These are phyloP conservation scores for Malassezia slooffiae DNA, from an alignment of 1,284 basidiomycete species.

Conservation along the genomic window DNA sequence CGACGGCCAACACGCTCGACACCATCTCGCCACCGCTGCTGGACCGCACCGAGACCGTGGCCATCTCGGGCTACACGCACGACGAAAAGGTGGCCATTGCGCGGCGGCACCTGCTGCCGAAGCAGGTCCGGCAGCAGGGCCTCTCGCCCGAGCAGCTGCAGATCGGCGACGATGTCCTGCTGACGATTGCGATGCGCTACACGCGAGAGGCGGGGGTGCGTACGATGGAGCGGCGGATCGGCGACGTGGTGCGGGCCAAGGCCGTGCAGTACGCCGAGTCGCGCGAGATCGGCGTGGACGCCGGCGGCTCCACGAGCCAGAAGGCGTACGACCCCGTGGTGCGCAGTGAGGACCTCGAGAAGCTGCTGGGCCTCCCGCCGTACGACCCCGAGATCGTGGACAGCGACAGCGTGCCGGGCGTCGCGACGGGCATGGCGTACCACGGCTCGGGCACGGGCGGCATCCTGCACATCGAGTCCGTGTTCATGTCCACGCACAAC, in stretches of 20 bases:
- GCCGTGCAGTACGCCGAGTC: conserved; percentile 61
- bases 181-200: conserved; percentile 63
- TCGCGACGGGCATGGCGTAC: conserved; percentile 77
- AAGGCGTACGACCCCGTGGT: conserved; percentile 58
- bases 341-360: conserved; percentile 63
- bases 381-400: conserved; percentile 71
- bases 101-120: conserved; percentile 61
- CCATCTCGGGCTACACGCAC: conserved; percentile 48
- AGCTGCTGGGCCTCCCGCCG: conserved; percentile 67
- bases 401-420: conserved; percentile 57
- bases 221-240: conserved; percentile 73
- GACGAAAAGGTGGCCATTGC: conserved; percentile 49
- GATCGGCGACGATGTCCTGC: conserved; percentile 59
- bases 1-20: conserved; percentile 49
- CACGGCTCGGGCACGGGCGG: conserved; percentile 78
- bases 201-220: conserved; percentile 87
- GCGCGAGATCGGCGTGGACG: conserved; percentile 49
- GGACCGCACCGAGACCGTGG: conserved; percentile 49
- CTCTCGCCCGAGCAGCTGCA: conserved; percentile 51
- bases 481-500: conserved; percentile 57
- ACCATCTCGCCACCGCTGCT: conserved; percentile 48
- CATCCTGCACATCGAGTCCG: conserved; percentile 69
- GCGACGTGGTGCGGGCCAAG: conserved; percentile 63
- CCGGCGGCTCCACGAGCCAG: conserved; percentile 17
- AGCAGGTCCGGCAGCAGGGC: conserved; percentile 66